Conservation (phyloP, 1,139 yeast genomes). For the Nakaseomyces glabratus region DNA sequence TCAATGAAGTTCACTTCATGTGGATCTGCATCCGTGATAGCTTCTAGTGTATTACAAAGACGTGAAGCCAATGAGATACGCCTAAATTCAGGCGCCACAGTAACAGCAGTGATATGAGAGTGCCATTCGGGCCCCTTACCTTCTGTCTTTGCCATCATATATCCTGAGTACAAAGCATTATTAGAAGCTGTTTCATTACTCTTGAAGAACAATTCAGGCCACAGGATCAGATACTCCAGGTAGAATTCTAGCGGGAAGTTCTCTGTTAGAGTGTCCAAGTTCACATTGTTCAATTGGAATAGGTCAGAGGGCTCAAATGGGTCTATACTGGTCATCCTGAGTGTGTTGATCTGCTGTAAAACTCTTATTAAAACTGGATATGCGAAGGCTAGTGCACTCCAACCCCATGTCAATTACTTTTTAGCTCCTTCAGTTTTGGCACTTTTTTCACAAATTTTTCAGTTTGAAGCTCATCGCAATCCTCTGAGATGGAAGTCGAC, state of each 20-base stretch:
- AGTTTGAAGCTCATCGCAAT: no score
- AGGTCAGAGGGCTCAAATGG: conserved; percentile 86
- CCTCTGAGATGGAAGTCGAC: no score
- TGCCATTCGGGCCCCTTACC: conserved; percentile 86
- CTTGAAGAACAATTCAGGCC: conserved; percentile 89
- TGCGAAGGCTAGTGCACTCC: no score
- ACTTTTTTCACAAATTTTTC: no score
- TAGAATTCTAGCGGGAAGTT: conserved; percentile 81
- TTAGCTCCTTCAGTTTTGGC: no score
- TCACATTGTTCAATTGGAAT: conserved; percentile 61
- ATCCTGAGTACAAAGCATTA: conserved; percentile 41
- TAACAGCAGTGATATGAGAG: conserved; percentile 93
- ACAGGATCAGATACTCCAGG: conserved; percentile 66
- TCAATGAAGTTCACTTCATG: conserved; percentile 78
- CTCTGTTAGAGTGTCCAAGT: conserved; percentile 82
- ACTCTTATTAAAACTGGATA: no score
- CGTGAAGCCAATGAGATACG: conserved; percentile 74
- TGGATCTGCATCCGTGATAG: conserved; percentile 60
- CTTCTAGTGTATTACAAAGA: conserved; percentile 64
- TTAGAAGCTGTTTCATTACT: conserved; percentile 39
- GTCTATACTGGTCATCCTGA: conserved; percentile 27
- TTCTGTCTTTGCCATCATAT: conserved; percentile 96
- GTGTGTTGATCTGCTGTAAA: background rate
- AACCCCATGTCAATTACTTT: no score
- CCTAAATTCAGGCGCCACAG: conserved; percentile 74